Evolutionary conservation across 1,284 basidiomycete species (phyloP), one percentile per base, ranked within the genome.

Genomic region (Trichosporon asahii): DNA sequence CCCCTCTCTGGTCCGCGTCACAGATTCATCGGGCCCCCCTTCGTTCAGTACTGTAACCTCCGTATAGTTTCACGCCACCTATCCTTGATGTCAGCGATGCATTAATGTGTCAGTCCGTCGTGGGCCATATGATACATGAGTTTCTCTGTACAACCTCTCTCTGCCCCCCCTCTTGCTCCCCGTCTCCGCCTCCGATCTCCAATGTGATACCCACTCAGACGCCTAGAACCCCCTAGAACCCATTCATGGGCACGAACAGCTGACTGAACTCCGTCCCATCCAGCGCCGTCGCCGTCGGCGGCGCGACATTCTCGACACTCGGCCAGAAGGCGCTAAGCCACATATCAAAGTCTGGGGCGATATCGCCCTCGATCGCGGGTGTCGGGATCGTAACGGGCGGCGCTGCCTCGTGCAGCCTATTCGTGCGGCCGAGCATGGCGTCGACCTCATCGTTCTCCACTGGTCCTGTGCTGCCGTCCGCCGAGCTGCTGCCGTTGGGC

Each of bases 241-340:
- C 57, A n/a, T 61, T 61, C 57, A 61, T 61, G 57, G 57, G 57
- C 27, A 61, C 57, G 57, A 61, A 61, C 27, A 61, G 18, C 57
- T 61, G 57, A 15, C 29, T 33, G 57, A 61, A 61, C 57, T 61
- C 57, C 4, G 57, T 61, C 27, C 57, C 57, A 31, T 61, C 57
- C 15, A 61, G 11, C 57, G 57, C 57, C 15, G 57, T 61, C 6
- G 57, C 57, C 9, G 57, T 61, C 2, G 57, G 57, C 15, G 57
- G 57, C 29, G 57, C 57, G 29, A 61, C 57, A 14, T 61, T 61
- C 57, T 61, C 57, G 57, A 61, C 57, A 27, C 29, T 61, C 1
- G 57, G 57, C 57, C 57, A 61, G 29, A 61, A 61, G 8, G 57
- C 57, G 57, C 29, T 33, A 6, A 61, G 57, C 57, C 57, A 61